Conservation (phyloP, 371 early-diverging fungal species). For the Actinomortierella wolfii region DNA sequence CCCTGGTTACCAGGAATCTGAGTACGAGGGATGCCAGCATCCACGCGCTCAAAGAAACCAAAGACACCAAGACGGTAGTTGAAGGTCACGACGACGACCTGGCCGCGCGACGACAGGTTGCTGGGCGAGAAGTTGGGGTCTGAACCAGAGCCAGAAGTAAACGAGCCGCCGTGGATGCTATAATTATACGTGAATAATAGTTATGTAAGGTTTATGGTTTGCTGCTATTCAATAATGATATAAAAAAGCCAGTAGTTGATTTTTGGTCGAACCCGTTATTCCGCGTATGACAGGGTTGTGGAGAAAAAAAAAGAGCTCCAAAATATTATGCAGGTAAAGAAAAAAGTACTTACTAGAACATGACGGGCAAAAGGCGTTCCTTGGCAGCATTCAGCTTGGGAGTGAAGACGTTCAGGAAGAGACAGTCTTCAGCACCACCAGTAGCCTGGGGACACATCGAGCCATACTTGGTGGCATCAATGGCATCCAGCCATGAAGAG, state of each 20-base stretch:
- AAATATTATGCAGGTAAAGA: too few species aligned
- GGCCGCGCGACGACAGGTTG: constrained; percentile 37
- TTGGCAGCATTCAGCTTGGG: constrained; percentile 39
- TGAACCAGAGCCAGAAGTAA: constrained; percentile 43
- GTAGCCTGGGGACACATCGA: constrained; percentile 42
- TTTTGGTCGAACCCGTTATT: background rate
- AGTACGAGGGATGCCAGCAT: constrained; percentile 35
- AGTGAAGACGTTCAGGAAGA: constrained; percentile 53
- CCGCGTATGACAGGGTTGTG: background rate
- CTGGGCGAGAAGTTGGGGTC: constrained; percentile 46
- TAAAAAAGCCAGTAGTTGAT: background rate
- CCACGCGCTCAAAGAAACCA: constrained; percentile 52
- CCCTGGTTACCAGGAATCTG: constrained; percentile 40
- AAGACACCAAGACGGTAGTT: constrained; percentile 57
- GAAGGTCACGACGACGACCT: constrained; percentile 49
- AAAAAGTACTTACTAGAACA: constrained; percentile 39
- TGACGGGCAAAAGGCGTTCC: constrained; percentile 46
- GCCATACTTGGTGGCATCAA: constrained; percentile 38
- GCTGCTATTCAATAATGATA: background rate
- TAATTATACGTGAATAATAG: constrained; percentile 4
- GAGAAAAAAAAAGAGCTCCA: too few species aligned
- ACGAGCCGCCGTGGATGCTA: constrained; percentile 44
- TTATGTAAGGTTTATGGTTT: background rate
- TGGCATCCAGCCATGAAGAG: constrained; percentile 22
- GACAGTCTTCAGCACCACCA: constrained; percentile 51